phyloP scores from a whole-genome alignment of 2,329 filamentous ascomycete species.

The Daldinia eschscholtzii region DNA sequence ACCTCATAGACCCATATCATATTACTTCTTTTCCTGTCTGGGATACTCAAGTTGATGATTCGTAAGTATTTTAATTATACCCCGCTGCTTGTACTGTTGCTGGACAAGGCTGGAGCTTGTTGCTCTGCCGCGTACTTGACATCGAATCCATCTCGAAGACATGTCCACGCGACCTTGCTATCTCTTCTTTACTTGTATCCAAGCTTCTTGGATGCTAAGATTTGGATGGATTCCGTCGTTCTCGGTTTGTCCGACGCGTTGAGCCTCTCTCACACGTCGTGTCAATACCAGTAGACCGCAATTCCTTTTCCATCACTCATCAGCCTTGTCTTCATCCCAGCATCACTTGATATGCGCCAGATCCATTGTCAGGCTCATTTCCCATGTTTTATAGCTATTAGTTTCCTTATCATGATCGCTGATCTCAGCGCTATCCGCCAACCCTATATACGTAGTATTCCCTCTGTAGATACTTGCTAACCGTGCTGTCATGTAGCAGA shows the following conservation, averaged over 20 bases:
- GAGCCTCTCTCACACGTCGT: constrained; percentile 39
- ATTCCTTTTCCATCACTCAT: constrained; percentile 60
- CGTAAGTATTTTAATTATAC: constrained; percentile 50
- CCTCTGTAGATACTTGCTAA: constrained; percentile 56
- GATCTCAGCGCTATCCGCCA: constrained; percentile 47
- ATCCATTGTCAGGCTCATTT: constrained; percentile 53
- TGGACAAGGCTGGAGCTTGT: constrained; percentile 49
- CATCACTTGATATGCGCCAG: constrained; percentile 55
- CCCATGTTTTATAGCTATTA: constrained; percentile 53
- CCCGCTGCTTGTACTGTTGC: constrained; percentile 38
- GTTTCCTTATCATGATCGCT: constrained; percentile 54
- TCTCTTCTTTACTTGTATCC: constrained; percentile 46
- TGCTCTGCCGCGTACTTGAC: constrained; percentile 49
- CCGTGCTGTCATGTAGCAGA: constrained; percentile 66
- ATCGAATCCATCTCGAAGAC: constrained; percentile 50
- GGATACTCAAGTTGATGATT: constrained; percentile 51
- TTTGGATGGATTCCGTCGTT: constrained; percentile 46
- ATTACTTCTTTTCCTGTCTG: constrained; percentile 37
- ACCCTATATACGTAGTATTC: constrained; percentile 41
- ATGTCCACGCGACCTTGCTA: constrained; percentile 50
- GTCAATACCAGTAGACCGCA: constrained; percentile 44
- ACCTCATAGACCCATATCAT: constrained; percentile 39
- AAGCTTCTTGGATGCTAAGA: constrained; percentile 45
- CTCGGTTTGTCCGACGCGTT: constrained; percentile 47
- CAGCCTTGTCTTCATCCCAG: constrained; percentile 64